Conservation (phyloP, 257 asterid genomes). For the Solanum peruvianum region DNA sequence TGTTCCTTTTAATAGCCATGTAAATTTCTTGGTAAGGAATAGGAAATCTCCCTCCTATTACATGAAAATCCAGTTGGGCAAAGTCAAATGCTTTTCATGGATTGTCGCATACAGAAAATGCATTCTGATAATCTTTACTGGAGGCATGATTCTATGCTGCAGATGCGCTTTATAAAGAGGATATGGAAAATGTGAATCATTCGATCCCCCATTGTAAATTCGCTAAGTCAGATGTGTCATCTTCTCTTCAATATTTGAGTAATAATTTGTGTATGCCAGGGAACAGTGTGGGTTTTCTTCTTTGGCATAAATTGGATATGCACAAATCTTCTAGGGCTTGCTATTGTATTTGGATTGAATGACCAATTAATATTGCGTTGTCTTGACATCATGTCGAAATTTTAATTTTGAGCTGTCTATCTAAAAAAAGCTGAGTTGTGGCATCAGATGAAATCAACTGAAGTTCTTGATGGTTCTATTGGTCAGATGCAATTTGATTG, state of each 20-base stretch:
- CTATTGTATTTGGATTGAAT: not conserved
- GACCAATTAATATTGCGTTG: not conserved
- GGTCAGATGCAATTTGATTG: conserved; percentile 9
- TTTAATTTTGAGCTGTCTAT: not conserved
- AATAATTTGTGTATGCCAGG: not conserved
- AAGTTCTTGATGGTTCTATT: not conserved
- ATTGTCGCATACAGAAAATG: not conserved
- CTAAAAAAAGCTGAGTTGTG: not conserved
- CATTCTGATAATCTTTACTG: not conserved
- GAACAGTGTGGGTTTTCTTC: not conserved
- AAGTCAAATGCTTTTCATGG: not conserved
- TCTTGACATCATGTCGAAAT: not conserved
- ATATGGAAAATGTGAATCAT: not conserved
- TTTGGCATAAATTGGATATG: not conserved
- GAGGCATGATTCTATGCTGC: not conserved
- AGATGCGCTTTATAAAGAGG: not conserved
- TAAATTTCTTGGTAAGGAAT: not conserved
- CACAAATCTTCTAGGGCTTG: not conserved
- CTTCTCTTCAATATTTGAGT: not conserved
- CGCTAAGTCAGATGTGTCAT: not conserved
- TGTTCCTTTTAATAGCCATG: not conserved
- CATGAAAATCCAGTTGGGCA: not conserved
- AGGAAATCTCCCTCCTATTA: not conserved
- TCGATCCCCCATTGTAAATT: not conserved
- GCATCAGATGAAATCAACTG: not conserved